Percentiles rank a stretch among this genome's conserved stretches.
Evolutionary conservation across 192 early-diverging fungal genomes (phyloP).

Genomic region (Spizellomyces sp.): DNA sequence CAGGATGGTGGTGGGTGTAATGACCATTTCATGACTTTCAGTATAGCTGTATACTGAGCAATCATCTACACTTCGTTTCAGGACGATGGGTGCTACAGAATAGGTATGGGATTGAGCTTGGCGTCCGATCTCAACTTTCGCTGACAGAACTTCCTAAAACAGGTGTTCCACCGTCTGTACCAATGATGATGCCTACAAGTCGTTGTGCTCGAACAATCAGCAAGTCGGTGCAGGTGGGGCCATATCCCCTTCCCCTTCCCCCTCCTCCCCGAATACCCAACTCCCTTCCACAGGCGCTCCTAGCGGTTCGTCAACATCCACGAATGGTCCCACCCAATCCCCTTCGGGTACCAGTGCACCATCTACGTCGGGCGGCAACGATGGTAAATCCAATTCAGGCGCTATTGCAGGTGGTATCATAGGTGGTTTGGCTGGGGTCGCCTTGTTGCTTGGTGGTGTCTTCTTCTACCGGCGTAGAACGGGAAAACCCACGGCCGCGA

Average conservation of each 20-base stretch:
- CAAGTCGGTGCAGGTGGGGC: neutral
- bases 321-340: neutral
- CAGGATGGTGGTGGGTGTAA: neutral
- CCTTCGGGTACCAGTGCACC: neutral
- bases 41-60: neutral
- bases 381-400: slow-evolving; percentile 6
- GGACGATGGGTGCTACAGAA: slow-evolving; percentile 4
- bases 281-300: slow-evolving; percentile 4
- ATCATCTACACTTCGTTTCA: neutral
- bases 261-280: neutral
- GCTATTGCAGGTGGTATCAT: slow-evolving; percentile 28
- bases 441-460: slow-evolving; percentile 4
- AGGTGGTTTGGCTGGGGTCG: slow-evolving; percentile 20
- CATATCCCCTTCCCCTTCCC: neutral
- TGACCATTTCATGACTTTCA: neutral
- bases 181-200: neutral
- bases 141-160: neutral
- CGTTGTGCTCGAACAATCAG: slow-evolving; percentile 2
- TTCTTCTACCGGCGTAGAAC: slow-evolving; percentile 18
- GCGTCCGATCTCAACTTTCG: too few species aligned
- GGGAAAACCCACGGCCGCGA: neutral
- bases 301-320: neutral
- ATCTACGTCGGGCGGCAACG: slow-evolving; percentile 6
- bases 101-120: neutral
- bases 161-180: neutral